Evolutionary conservation across 352 stramenopile species (phyloP).

Genomic region (Phytophthora aleatoria): DNA sequence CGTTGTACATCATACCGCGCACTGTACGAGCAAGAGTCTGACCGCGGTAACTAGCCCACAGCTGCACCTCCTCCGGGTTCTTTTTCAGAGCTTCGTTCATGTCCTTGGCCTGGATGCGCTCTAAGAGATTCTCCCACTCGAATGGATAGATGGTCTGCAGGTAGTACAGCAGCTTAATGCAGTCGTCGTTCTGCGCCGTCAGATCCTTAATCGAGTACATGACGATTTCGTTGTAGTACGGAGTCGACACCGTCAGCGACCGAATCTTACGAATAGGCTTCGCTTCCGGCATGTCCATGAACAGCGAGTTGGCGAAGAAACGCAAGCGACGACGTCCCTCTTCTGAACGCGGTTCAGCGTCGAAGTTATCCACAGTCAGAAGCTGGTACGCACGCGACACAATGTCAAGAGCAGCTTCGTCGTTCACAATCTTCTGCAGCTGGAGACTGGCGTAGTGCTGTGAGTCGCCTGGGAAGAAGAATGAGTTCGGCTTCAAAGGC

Average conservation of each 20-base stretch:
- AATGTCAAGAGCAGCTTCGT: constrained; percentile 80
- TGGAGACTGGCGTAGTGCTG: constrained; percentile 82
- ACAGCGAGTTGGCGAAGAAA: constrained; percentile 88
- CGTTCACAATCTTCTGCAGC: constrained; percentile 81
- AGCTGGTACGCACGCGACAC: constrained; percentile 83
- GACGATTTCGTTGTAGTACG: constrained; percentile 90
- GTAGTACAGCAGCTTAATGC: constrained; percentile 97
- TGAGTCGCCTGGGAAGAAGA: constrained; percentile 85
- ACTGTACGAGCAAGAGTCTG: constrained; percentile 81
- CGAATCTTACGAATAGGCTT: constrained; percentile 87
- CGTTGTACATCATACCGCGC: constrained; percentile 88
- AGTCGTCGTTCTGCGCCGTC: constrained; percentile 87
- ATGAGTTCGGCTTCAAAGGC: constrained; percentile 81
- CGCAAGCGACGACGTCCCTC: constrained; percentile 80
- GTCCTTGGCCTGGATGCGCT: constrained; percentile 77
- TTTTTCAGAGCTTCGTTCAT: constrained; percentile 85
- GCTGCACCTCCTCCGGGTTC: constrained; percentile 73
- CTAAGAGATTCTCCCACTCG: constrained; percentile 82
- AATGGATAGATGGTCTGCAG: constrained; percentile 88
- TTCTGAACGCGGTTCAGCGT: constrained; percentile 80
- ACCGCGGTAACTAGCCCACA: constrained; percentile 83
- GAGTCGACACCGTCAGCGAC: constrained; percentile 76
- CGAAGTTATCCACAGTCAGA: constrained; percentile 85
- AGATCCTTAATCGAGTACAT: constrained; percentile 89
- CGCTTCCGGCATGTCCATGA: constrained; percentile 88